Evolutionary conservation across 2,329 filamentous ascomycete genomes (phyloP), one percentile per base, ranked within the genome.

Genomic region (Mariannaea sp.): DNA sequence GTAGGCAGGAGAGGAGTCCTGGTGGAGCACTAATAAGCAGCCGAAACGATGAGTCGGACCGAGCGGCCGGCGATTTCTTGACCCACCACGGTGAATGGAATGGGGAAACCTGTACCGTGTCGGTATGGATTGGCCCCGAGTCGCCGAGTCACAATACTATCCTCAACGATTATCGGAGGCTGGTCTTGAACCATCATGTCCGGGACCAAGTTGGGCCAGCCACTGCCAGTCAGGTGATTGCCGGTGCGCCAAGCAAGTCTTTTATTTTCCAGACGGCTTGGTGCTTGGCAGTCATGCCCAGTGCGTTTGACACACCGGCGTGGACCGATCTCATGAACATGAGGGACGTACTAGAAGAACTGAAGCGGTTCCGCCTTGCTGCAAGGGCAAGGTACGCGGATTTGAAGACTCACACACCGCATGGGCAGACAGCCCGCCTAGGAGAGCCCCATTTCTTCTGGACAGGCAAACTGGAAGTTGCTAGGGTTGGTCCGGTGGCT

Each of bases 251-350:
- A 4, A 41, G 65, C 1, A 68, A 71, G 0, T 68, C 72, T 1
- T 75, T 74, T 49, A 65, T 85, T 32, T 84, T 78, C 58, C 71
- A 77, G 22, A 74, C 72, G 1, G 81, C 81, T 0, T 85, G 82
- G 82, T 74, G 76, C 53, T 73, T 81, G 46, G 59, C 82, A 12
- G 54, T 81, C 3, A 68, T 75, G 56, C 75, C 76, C 7, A 45
- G 36, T 0, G 54, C 56, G 12, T 55, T 74, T 22, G 49, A 46
- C 3, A 36, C 57, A 17, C 76, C 75, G 0, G 55, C 62, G 4
- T 52, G 45, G 24, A 50, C 35, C 7, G 68, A 73, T 6, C 54
- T 78, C 13, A 49, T 59, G 26, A 61, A 53, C n/a, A 78, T 79
- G 77, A 61, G 56, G 30, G 76, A 80, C 55, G 77, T 80, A 2